Evolutionary conservation across 2,329 filamentous ascomycete species (phyloP), one percentile per base, ranked within the genome.

Genomic region (Colletotrichum liriopes): DNA sequence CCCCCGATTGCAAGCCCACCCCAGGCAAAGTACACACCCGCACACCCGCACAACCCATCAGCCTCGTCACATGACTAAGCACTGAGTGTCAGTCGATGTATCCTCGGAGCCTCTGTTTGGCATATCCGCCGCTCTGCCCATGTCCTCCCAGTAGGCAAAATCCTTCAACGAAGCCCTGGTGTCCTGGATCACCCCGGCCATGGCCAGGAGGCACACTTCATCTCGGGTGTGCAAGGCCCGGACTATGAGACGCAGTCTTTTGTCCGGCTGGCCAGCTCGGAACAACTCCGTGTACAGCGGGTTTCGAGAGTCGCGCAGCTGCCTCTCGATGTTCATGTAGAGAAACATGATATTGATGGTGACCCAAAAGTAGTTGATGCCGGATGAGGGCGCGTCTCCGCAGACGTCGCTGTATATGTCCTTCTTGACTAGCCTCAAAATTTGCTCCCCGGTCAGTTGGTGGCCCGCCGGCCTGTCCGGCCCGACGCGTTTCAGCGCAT

Each of bases 281-380:
- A 12, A 23, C 12, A 14, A 6, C 5, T 32, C 23, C 45, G 29
- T 37, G 35, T 60, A 66, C 54, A 79, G 65, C 11, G 74, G 76
- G n/a, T 82, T 80, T 3, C 75, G 67, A 4, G 72, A 26, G 26
- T 72, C 29, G 3, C 72, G 68, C 35, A 84, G 73, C 39, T 76
- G 55, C 0, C 71, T 58, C 61, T 84, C 81, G 14, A 84, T 75
- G 11, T 60, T 26, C 0, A 18, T 20, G 35, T 81, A 83, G 0
- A 76, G 37, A 4, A 75, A 43, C 55, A 81, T 59, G 14, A 81
- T 75, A 7, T 43, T 26, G 0, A 51, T 51, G 4, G 77, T 78
- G 1, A 79, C 74, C 60, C 67, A 78, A 12, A 81, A 20, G 52
- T 81, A 84, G 73, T 84, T 84, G 6, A 84, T 23, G 26, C 77